Evolutionary conservation across 768 basidiomycete species (phyloP).

Genomic region (Clitopilus passeckerianus): DNA sequence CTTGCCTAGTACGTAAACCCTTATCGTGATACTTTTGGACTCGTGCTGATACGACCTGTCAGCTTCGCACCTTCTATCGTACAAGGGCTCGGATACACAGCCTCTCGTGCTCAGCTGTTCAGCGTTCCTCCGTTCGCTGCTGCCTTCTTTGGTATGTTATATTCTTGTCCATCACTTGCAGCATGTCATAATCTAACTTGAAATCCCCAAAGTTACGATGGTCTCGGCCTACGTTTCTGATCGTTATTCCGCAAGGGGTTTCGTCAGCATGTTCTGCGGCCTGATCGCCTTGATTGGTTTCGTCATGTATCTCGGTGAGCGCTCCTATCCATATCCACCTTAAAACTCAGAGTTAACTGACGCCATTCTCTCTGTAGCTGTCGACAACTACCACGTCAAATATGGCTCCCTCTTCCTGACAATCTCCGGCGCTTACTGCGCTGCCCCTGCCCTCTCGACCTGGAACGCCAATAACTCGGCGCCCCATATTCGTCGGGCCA

Average conservation of each 20-base stretch:
- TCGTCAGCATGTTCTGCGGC: slow-evolving; percentile 37
- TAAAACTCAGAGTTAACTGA: background rate
- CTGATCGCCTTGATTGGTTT: slow-evolving; percentile 44
- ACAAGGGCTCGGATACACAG: slow-evolving; percentile 50
- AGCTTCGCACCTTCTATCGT: slow-evolving; percentile 77
- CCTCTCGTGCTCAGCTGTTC: slow-evolving; percentile 53
- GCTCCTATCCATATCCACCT: background rate
- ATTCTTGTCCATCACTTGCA: background rate
- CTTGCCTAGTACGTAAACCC: slow-evolving; percentile 39
- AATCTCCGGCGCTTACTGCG: slow-evolving; percentile 46
- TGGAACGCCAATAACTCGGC: slow-evolving; percentile 62
- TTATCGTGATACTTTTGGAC: background rate
- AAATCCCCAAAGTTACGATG: slow-evolving; percentile 21
- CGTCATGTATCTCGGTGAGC: slow-evolving; percentile 49
- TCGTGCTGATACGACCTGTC: background rate
- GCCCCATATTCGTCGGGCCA: slow-evolving; percentile 53
- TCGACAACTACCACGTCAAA: slow-evolving; percentile 31
- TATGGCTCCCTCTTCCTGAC: slow-evolving; percentile 56
- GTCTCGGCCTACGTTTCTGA: slow-evolving; percentile 46
- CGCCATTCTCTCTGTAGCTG: slow-evolving; percentile 18
- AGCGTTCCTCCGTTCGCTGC: slow-evolving; percentile 53
- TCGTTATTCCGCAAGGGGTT: slow-evolving; percentile 44
- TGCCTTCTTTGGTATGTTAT: slow-evolving; percentile 42
- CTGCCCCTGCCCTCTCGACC: slow-evolving; percentile 47
- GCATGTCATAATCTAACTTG: background rate